Conservation (phyloP, 257 asterid species). For the Ehretia macrophylla region DNA sequence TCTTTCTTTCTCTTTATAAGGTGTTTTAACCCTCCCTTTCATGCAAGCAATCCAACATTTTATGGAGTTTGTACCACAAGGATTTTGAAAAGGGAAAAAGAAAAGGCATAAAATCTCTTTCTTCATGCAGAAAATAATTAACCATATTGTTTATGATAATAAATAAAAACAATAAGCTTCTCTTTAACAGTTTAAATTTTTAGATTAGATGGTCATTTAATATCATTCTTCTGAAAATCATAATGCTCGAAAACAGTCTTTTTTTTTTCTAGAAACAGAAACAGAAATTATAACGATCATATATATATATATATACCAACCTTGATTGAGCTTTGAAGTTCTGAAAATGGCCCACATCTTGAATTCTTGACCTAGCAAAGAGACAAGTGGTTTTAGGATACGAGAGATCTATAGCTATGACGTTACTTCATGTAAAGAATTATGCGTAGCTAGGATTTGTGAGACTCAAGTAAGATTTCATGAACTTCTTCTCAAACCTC, state of each 20-base stretch:
- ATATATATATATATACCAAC: constrained; percentile 8
- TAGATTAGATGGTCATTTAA: too few species aligned
- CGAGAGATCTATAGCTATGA: too few species aligned
- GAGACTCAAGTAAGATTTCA: neutral
- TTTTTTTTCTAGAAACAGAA: neutral
- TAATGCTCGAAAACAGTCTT: neutral
- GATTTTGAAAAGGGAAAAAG: too few species aligned
- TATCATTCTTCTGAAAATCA: too few species aligned
- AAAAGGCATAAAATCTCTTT: neutral
- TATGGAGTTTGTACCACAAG: too few species aligned
- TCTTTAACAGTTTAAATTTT: too few species aligned
- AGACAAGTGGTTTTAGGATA: neutral
- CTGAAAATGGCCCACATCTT: constrained; percentile 46
- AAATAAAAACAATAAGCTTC: too few species aligned
- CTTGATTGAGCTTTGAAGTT: constrained; percentile 25
- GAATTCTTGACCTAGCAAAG: constrained; percentile 3
- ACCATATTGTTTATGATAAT: too few species aligned
- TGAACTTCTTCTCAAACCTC: neutral
- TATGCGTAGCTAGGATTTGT: neutral
- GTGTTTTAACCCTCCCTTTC: too few species aligned
- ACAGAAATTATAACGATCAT: neutral
- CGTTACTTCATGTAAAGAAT: too few species aligned
- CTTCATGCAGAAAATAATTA: neutral
- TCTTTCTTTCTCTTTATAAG: too few species aligned
- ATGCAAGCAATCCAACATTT: too few species aligned